Evolutionary conservation across 2,329 filamentous ascomycete species (phyloP), one percentile per base, ranked within the genome.

Genomic region (Myriosclerotinia curreyana): DNA sequence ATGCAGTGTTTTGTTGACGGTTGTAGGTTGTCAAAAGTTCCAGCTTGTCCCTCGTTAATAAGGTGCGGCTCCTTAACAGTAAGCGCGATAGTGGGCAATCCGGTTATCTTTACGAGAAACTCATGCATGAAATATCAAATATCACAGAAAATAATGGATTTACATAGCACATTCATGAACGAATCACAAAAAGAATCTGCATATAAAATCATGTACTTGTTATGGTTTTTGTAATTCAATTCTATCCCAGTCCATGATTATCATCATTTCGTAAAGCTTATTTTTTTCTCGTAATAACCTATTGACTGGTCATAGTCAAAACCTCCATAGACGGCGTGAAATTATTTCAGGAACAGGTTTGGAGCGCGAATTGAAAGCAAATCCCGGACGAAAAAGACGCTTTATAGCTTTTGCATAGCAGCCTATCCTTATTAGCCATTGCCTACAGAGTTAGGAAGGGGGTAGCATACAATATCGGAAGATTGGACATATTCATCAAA

Each of bases 401-500:
- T 73, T 86, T 92, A 97, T 81, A 94, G 82, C 85, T 96, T 96
- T 84, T 92, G 88, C 92, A 96, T 96, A 77, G 91, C 91, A 79
- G 81, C 80, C 80, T 80, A 53, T 65, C 65, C 64, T 48, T 51
- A 50, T 68, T 60, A 70, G 62, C 67, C 66, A 68, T 72, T 68
- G 54, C 53, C 49, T 25, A 22, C 25, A 38, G 54, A 48, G 28
- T 42, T 25, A 28, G 25, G 31, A 50, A 40, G 42, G 4, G 38
- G 17, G 15, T 20, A 67, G 76, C 81, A 78, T 78, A 83, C 88
- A 76, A 97, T 78, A 79, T 98, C 95, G 74, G 89, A 88, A 73
- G 92, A 96, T 87, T 99, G 95, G 76, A 99, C 92, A 79, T 91
- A 89, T 78, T 99, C 95, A 83, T 98, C 95, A 74, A 93, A 85